Percentiles rank a stretch among this genome's conserved stretches.
phyloP scores from a whole-genome alignment of 176 grass and related monocot species.

The Pontederia paniculata region DNA sequence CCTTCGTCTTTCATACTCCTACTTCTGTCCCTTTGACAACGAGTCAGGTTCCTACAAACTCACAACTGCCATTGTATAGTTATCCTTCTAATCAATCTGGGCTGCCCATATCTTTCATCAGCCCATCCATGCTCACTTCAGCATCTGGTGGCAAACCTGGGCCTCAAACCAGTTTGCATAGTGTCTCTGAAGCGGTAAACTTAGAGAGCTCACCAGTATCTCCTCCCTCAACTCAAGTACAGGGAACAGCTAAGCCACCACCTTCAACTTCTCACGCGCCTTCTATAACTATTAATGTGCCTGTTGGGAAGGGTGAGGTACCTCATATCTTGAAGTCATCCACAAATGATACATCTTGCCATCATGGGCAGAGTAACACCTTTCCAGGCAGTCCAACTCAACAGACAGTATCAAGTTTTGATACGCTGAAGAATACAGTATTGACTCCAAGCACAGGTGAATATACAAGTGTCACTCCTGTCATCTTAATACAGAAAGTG shows the following conservation, averaged over 20 bases:
- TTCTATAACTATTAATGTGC: constrained; percentile 29
- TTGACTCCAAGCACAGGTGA: neutral
- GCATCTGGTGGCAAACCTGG: constrained; percentile 6
- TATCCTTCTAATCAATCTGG: constrained; percentile 33
- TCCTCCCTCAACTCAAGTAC: constrained; percentile 20
- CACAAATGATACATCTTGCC: neutral
- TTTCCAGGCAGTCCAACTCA: neutral
- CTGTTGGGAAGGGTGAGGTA: constrained; percentile 4
- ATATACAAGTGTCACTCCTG: neutral
- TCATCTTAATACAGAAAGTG: neutral
- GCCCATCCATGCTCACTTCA: constrained; percentile 24
- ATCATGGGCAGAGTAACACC: neutral
- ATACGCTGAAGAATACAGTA: neutral
- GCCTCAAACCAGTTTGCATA: neutral
- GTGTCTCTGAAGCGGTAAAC: constrained; percentile 12
- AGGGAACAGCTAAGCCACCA: constrained; percentile 23
- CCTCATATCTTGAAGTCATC: neutral
- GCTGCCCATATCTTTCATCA: constrained; percentile 24
- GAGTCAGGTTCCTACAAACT: constrained; percentile 40
- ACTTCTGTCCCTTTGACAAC: constrained; percentile 29
- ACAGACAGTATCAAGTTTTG: neutral
- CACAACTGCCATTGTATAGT: constrained; percentile 39
- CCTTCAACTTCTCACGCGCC: constrained; percentile 4
- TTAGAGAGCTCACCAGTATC: constrained; percentile 21
- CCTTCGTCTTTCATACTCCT: constrained; percentile 42